These are phyloP conservation scores for Dendrocalamus latiflorus DNA, from an alignment of 202 grass and related monocot genomes.

Conservation along the genomic window DNA sequence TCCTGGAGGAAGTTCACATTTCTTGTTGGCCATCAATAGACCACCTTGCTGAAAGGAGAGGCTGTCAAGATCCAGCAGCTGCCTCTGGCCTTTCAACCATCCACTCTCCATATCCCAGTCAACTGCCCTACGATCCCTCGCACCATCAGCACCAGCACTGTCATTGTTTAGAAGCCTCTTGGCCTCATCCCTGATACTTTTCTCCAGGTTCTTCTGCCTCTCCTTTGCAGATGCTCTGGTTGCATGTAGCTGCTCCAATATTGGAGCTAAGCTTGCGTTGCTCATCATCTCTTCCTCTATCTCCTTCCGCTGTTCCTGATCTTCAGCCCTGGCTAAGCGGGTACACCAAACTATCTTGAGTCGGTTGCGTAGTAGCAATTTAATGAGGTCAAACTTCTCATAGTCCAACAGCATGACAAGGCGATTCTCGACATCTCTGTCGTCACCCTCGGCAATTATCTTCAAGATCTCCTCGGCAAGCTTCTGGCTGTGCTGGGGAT, in stretches of 20 bases:
- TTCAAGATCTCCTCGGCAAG: conserved; percentile 76
- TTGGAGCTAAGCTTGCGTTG: conserved; percentile 39
- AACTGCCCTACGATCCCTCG: conserved; percentile 43
- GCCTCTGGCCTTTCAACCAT: conserved; percentile 74
- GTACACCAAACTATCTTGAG: conserved; percentile 93
- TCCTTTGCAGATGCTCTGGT: conserved; percentile 89
- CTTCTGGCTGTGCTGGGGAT: conserved; percentile 76
- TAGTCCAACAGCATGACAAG: conserved; percentile 78
- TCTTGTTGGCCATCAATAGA: conserved; percentile 80
- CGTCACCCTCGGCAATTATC: conserved; percentile 73
- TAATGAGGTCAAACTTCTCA: conserved; percentile 89
- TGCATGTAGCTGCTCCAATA: conserved; percentile 83
- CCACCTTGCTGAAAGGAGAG: conserved; percentile 73
- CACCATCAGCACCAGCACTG: conserved; percentile 25
- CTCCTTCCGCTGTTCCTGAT: conserved; percentile 66
- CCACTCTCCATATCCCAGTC: conserved; percentile 73
- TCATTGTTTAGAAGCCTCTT: conserved; percentile 75
- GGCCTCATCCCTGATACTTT: conserved; percentile 80
- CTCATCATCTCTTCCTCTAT: conserved; percentile 81
- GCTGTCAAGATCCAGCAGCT: conserved; percentile 74
- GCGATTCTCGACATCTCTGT: conserved; percentile 74
- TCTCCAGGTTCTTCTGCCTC: conserved; percentile 82
- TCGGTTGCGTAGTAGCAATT: conserved; percentile 61
- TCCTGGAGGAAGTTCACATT: conserved; percentile 62
- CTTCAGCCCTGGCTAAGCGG: conserved; percentile 69